phyloP scores from a whole-genome alignment of 306 rosid genomes.

The Elaeagnus macrophylla region DNA sequence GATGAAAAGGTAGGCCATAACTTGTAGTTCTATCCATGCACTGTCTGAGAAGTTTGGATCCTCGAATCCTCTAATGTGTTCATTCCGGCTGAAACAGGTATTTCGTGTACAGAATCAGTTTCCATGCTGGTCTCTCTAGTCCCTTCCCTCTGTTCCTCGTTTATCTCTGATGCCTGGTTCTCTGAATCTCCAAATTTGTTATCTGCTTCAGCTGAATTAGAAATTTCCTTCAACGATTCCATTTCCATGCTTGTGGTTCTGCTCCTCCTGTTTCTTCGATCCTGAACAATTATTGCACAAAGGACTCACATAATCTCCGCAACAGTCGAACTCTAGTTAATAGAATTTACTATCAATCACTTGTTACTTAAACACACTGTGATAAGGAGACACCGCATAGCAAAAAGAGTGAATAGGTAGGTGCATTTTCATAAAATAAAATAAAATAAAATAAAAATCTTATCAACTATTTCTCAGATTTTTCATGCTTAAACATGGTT shows the following conservation, averaged over 20 bases:
- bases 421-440: neutral
- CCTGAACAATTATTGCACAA: conserved; percentile 38
- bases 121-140: too few relatives aligned
- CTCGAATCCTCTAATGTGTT: conserved; percentile 18
- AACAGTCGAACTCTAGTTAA: neutral
- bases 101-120: too few relatives aligned
- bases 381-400: too few relatives aligned
- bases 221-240: conserved; percentile 51
- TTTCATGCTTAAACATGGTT: neutral
- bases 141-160: conserved; percentile 27
- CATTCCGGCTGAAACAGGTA: too few relatives aligned
- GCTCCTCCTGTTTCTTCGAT: conserved; percentile 77
- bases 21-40: conserved; percentile 42
- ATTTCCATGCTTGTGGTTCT: conserved; percentile 61
- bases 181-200: conserved; percentile 28
- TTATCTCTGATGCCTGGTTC: conserved; percentile 35
- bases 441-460: too few relatives aligned
- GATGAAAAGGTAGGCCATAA: conserved; percentile 18
- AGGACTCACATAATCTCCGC: neutral
- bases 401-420: neutral
- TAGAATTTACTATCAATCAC: too few relatives aligned
- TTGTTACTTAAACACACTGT: too few relatives aligned
- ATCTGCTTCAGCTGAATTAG: conserved; percentile 40
- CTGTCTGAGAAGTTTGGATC: conserved; percentile 35
- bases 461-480: too few relatives aligned